Evolutionary conservation across 1,284 basidiomycete species (phyloP), one percentile per base, ranked within the genome.

Genomic region (Butyriboletus appendiculatus): DNA sequence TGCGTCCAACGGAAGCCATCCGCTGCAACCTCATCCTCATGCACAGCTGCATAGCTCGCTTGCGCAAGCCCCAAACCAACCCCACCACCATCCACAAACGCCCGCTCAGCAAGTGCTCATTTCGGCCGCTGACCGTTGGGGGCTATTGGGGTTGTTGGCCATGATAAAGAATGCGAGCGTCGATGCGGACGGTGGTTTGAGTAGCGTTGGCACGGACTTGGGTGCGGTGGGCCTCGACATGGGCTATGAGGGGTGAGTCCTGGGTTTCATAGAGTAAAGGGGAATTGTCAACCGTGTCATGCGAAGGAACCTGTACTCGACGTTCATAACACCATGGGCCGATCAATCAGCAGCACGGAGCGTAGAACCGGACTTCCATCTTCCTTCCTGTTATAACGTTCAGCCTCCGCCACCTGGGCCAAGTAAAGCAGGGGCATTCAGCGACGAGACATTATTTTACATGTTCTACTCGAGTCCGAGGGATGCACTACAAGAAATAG

Each of bases 361-460:
- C 38, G 87, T 93, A 58, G 93, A 97, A 69, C 92, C 96, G 9
- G 91, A 96, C 68, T 98, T 91, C 69, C 90, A 93, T 63, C 81
- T 98, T 53, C 96, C 96, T 16, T 79, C 85, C 45, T 98, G 96
- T 76, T 98, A 98, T 68, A 94, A 90, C 69, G 96, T 98, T 40
- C 90, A 94, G 62, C 88, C 96, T 33, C 91, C 93, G 28, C 87
- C 94, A 45, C 91, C 93, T 38, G 92, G 94, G 7, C 89, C 93
- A 56, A 83, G 76, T 61, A 99, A 98, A 76, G 89, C 92, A 32
- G 80, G 82, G 10, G 88, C 89, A 59, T 98, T 99, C 73, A 91
- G 90, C 68, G 96, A 99, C 73, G 96, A 99, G 76, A 98, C 96
- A 28, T 76, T 99, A 37, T 98, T 99, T 76, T 98, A 94, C 81